Evolutionary conservation across 2,329 filamentous ascomycete species (phyloP).

Genomic region (Knoxdaviesia capensis): DNA sequence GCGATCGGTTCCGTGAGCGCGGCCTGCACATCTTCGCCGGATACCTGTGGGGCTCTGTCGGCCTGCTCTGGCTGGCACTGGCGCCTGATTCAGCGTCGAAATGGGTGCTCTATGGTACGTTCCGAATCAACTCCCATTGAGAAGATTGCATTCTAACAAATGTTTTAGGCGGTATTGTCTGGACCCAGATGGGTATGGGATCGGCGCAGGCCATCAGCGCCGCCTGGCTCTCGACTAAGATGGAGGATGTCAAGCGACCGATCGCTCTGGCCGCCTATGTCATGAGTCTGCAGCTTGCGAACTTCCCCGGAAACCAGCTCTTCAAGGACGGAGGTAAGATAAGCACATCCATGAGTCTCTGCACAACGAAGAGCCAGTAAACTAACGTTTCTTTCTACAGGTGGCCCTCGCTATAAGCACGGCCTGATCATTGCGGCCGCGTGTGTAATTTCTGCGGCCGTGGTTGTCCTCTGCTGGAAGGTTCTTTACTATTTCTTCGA

Average conservation of each 20-base stretch:
- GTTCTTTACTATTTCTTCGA: conserved; percentile 11
- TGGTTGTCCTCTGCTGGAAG: conserved; percentile 11
- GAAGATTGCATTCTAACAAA: background rate
- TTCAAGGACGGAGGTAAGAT: conserved; percentile 9
- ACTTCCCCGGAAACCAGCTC: conserved; percentile 12
- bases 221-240: conserved; percentile 12
- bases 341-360: background rate
- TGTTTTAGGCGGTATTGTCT: conserved; percentile 9
- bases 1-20: conserved; percentile 11
- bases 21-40: conserved; percentile 11
- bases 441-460: conserved; percentile 9
- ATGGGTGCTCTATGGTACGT: conserved; percentile 10
- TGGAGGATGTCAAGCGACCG: conserved; percentile 11
- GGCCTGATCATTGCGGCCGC: conserved; percentile 9
- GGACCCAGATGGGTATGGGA: conserved; percentile 14
- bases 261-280: conserved; percentile 12
- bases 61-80: conserved; percentile 10
- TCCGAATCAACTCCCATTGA: background rate
- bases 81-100: conserved; percentile 8
- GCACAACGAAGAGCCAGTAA: too few relatives aligned
- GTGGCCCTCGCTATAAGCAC: conserved; percentile 10
- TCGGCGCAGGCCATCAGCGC: conserved; percentile 12
- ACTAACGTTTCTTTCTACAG: conserved; percentile 3
- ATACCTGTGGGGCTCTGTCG: conserved; percentile 10
- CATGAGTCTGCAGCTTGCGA: conserved; percentile 13